Conservation (phyloP, 345 rosid species). For the Eucalyptus dawsonii region DNA sequence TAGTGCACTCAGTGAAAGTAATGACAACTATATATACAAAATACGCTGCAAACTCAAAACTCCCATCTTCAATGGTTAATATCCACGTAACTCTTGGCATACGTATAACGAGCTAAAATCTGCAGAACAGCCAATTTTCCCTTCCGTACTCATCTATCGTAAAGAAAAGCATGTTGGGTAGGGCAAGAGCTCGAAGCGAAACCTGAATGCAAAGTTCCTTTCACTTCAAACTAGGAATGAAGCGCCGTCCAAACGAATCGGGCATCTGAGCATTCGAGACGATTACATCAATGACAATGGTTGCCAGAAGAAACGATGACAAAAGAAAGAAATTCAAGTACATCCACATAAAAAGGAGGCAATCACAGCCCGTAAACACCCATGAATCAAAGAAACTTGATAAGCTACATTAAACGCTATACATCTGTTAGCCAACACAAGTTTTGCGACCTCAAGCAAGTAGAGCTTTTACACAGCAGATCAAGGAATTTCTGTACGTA, state of each 20-base stretch:
- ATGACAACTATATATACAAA: fast-evolving
- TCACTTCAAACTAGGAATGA: not conserved
- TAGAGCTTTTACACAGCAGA: not conserved
- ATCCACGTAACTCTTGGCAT: not conserved
- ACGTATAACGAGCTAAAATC: not conserved
- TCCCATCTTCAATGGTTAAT: not conserved
- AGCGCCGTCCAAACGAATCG: not conserved
- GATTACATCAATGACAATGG: not conserved
- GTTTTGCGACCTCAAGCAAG: not conserved
- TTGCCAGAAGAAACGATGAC: not conserved
- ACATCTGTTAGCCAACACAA: not conserved
- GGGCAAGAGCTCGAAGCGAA: not conserved
- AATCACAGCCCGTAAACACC: not conserved
- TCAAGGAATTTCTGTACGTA: not conserved
- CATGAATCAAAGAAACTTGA: not conserved
- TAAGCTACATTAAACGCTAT: not conserved
- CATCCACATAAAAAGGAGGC: not conserved
- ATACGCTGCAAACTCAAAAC: not conserved
- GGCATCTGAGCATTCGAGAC: not conserved
- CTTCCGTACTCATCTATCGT: not conserved
- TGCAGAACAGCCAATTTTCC: not conserved
- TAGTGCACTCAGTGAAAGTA: not conserved
- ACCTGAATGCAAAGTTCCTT: not conserved
- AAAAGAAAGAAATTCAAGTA: not conserved
- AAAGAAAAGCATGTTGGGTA: not conserved